Evolutionary conservation across 305 asterid species (phyloP).

Genomic region (Ilex paraguariensis): DNA sequence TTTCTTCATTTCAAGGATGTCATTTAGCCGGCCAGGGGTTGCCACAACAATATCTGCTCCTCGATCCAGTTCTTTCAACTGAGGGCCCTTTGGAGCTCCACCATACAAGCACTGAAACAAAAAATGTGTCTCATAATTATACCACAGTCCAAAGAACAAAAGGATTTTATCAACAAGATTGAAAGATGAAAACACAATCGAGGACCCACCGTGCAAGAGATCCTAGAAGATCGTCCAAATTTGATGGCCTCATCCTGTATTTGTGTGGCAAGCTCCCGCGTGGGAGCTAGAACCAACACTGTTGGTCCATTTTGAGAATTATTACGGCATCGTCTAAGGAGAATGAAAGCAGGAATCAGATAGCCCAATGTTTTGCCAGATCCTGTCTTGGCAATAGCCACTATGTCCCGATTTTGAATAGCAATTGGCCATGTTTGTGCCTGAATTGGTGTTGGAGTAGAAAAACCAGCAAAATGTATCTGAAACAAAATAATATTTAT

Average conservation of each 20-base stretch:
- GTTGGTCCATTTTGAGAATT: constrained; percentile 88
- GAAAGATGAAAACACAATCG: neutral
- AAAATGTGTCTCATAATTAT: constrained; percentile 11
- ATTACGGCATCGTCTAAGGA: constrained; percentile 61
- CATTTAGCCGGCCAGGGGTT: constrained; percentile 98
- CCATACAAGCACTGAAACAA: constrained; percentile 85
- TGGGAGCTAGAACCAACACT: constrained; percentile 88
- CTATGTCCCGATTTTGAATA: constrained; percentile 71
- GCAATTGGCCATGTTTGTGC: constrained; percentile 99
- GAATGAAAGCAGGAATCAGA: constrained; percentile 87
- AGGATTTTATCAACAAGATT: neutral
- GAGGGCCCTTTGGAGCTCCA: constrained; percentile 94
- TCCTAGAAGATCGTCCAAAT: constrained; percentile 91
- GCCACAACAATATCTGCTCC: constrained; percentile 96
- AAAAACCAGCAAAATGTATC: constrained; percentile 78
- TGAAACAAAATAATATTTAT: constrained; percentile 39
- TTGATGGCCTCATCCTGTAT: constrained; percentile 96
- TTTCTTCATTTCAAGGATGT: constrained; percentile 93
- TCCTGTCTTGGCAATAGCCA: constrained; percentile 98
- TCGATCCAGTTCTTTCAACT: constrained; percentile 80
- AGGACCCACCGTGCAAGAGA: constrained; percentile 77
- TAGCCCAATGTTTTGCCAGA: constrained; percentile 97
- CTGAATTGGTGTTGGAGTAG: constrained; percentile 95
- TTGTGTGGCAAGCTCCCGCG: constrained; percentile 96
- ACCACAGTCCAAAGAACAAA: constrained; percentile 11